A percentile compares a stretch with the other conserved stretches of the same genome.
phyloP scores from a whole-genome alignment of 2,329 filamentous ascomycete genomes.

The Coleophoma eucalyptorum region DNA sequence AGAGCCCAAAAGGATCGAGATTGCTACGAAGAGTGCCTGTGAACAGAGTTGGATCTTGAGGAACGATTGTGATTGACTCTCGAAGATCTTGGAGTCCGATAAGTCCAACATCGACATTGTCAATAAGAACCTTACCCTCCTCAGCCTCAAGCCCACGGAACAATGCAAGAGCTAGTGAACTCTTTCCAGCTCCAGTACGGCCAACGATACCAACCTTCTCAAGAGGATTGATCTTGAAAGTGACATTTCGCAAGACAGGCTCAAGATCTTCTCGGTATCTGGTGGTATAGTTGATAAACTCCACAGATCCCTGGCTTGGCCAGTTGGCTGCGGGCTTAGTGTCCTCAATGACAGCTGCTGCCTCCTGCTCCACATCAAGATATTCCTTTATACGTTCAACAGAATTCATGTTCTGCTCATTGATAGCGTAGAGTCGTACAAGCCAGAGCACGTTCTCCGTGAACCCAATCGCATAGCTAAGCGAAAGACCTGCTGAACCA shows the following conservation, averaged over 20 bases:
- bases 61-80: slow-evolving; percentile 93
- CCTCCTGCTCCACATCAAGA: slow-evolving; percentile 92
- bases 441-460: slow-evolving; percentile 97
- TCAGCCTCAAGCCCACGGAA: slow-evolving; percentile 94
- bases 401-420: slow-evolving; percentile 99
- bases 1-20: slow-evolving; percentile 85
- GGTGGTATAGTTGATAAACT: slow-evolving; percentile 87
- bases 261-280: slow-evolving; percentile 86
- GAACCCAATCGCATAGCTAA: slow-evolving; percentile 95
- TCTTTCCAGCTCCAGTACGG: slow-evolving; percentile 93
- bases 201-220: slow-evolving; percentile 98
- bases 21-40: slow-evolving; percentile 89
- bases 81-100: slow-evolving; percentile 94
- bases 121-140: slow-evolving; percentile 82
- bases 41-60: slow-evolving; percentile 94
- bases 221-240: slow-evolving; percentile 77
- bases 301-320: slow-evolving; percentile 80
- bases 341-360: slow-evolving; percentile 70
- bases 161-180: slow-evolving; percentile 85
- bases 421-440: slow-evolving; percentile 86
- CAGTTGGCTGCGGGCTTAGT: slow-evolving; percentile 75
- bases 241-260: slow-evolving; percentile 77
- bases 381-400: slow-evolving; percentile 98
- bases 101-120: slow-evolving; percentile 81
- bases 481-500: slow-evolving; percentile 85